Base-by-base conservation (phyloP, 208 protist species). In the Trypanosoma boissoni region DNA sequence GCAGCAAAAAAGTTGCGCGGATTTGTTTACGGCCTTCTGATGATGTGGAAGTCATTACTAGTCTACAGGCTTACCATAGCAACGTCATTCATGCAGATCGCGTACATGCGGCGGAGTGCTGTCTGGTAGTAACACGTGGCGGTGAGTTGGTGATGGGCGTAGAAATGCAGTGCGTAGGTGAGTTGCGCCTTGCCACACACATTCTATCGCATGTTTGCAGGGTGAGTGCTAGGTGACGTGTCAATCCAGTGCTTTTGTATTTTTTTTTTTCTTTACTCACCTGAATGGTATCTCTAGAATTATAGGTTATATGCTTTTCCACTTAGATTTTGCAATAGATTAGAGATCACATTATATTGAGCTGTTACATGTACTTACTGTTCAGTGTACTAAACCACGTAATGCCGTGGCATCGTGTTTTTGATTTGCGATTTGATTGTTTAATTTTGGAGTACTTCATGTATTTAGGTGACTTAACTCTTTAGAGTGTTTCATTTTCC, bases 91-190 rank as follows among this genome's bases (percentile, higher is more conserved):
- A 89, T 39, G 66, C 51, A 3, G 21, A 50, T 31, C 72, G 70
- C 37, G 82, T 86, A n/a, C 76, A 66, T 29, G 39, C 37, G 16
- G 34, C 65, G 5, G 69, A 72, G 57, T 80, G 76, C 21, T 89
- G 82, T 36, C 31, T 89, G 27, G 76, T 86, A 37, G 34, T 89
- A 8, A 53, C 67, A 39, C 72, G 73, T 70, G 72, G 77, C 24
- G 43, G 64, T 1, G 46, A 75, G 29, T 49, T 83, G 27, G 76
- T 89, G 34, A 64, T 68, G 10, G 74, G 78, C 10, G 64, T 83
- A 20, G 82, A 89, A 60, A 70, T 86, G 70, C 68, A 89, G 54
- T 74, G 74, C 18, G 53, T 42, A 14, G 68, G 65, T 50, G 75
- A 78, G 5, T 61, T 83, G 41, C 51, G 44, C 6, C 36, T 76